Conservation (phyloP, 2,329 filamentous ascomycete species). For the Harringtonia lauricola region DNA sequence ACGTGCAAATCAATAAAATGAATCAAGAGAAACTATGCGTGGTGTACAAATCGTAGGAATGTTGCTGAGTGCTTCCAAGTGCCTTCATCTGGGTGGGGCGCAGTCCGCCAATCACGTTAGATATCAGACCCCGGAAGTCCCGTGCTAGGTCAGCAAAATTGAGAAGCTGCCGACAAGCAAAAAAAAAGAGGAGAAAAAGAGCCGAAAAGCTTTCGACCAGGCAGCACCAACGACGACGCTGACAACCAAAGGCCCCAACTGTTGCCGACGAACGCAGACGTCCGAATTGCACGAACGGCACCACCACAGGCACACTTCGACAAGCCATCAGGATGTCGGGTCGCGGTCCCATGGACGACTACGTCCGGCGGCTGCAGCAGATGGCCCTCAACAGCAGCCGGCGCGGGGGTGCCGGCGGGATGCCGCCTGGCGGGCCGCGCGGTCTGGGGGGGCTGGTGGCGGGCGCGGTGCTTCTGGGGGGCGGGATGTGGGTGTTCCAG, state of each 20-base stretch:
- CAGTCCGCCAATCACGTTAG: background rate
- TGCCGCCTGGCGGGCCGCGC: conserved; percentile 29
- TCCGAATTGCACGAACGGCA: background rate
- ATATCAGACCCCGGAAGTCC: background rate
- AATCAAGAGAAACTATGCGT: too few species aligned
- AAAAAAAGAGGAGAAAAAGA: conserved; percentile 4
- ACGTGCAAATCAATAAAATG: too few species aligned
- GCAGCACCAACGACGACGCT: background rate
- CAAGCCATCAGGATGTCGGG: conserved; percentile 19
- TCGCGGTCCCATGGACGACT: conserved; percentile 34
- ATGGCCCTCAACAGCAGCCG: conserved; percentile 30
- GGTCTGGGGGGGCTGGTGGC: conserved; percentile 27
- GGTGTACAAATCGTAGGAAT: too few species aligned
- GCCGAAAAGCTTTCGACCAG: background rate
- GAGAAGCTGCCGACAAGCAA: conserved; percentile 1
- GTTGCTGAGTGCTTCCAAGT: too few species aligned
- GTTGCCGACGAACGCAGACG: too few species aligned
- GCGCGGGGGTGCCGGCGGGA: conserved; percentile 29
- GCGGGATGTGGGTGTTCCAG: conserved; percentile 40
- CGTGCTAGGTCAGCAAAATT: conserved; percentile 6
- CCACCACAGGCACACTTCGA: background rate
- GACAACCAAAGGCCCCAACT: too few species aligned
- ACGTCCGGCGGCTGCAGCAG: conserved; percentile 38
- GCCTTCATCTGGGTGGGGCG: too few species aligned
- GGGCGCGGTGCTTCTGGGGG: conserved; percentile 32